A percentile compares a stretch with the other conserved stretches of the same genome.
phyloP scores from a whole-genome alignment of 768 basidiomycete species.

The Hypholoma sublateritium region DNA sequence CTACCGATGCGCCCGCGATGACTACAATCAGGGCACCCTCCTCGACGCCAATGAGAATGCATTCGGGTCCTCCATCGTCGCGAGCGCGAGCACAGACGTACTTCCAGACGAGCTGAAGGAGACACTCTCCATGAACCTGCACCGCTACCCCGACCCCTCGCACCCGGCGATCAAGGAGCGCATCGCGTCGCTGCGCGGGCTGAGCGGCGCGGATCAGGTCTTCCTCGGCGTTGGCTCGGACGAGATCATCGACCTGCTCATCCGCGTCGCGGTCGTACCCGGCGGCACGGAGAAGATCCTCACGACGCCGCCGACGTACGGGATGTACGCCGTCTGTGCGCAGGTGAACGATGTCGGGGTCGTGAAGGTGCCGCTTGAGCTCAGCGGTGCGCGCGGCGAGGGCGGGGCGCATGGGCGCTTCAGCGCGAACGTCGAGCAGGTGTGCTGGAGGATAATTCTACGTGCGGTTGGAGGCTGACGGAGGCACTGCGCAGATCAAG shows the following conservation, averaged over 20 bases:
- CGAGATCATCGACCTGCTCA: constrained; percentile 93
- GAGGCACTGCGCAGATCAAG: constrained; percentile 54
- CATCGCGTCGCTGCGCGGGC: constrained; percentile 69
- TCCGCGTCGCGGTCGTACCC: constrained; percentile 85
- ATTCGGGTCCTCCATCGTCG: constrained; percentile 77
- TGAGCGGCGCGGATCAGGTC: constrained; percentile 60
- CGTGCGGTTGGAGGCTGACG: neutral
- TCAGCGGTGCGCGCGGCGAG: constrained; percentile 61
- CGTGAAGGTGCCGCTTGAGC: constrained; percentile 71
- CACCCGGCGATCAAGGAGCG: constrained; percentile 76
- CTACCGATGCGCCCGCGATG: constrained; percentile 95
- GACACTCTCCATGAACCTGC: constrained; percentile 54
- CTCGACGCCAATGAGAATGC: constrained; percentile 99
- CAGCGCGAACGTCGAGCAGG: constrained; percentile 72
- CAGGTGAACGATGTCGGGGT: constrained; percentile 92
- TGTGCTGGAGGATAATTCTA: constrained; percentile 30
- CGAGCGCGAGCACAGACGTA: constrained; percentile 19
- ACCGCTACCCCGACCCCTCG: constrained; percentile 94
- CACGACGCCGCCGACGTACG: constrained; percentile 93
- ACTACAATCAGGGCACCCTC: constrained; percentile 88
- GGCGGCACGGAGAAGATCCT: constrained; percentile 73
- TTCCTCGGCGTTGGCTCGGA: constrained; percentile 97
- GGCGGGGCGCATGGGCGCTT: constrained; percentile 75
- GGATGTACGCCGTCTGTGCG: constrained; percentile 95
- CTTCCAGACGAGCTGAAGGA: constrained; percentile 34